phyloP scores from a whole-genome alignment of 208 protist genomes.

The Endotrypanum monterogeii region DNA sequence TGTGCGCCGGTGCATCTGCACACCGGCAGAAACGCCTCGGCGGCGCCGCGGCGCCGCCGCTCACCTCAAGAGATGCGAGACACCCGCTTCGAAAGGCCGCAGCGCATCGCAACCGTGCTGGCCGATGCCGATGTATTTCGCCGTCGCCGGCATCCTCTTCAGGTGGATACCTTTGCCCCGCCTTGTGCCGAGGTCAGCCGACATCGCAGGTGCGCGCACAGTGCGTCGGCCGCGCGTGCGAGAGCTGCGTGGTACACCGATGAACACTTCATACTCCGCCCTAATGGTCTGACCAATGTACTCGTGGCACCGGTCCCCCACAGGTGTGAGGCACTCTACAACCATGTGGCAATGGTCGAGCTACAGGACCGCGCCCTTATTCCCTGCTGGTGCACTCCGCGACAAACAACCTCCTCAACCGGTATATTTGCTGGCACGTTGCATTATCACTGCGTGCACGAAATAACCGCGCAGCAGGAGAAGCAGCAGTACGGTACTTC shows the following conservation, averaged over 20 bases:
- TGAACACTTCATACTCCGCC: slow-evolving; percentile 23
- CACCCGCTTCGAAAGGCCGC: slow-evolving; percentile 23
- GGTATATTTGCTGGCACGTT: slow-evolving; percentile 56
- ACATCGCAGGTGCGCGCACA: slow-evolving; percentile 11
- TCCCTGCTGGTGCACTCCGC: slow-evolving; percentile 85
- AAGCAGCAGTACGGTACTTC: slow-evolving; percentile 8
- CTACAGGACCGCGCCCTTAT: slow-evolving; percentile 31
- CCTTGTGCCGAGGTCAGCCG: slow-evolving; percentile 21
- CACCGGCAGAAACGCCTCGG: background rate
- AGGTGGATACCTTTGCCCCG: slow-evolving; percentile 20
- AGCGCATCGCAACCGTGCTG: slow-evolving; percentile 27
- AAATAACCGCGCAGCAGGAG: slow-evolving; percentile 18
- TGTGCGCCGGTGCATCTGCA: slow-evolving; percentile 13
- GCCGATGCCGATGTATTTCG: slow-evolving; percentile 33
- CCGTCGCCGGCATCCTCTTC: slow-evolving; percentile 17
- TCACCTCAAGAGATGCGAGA: slow-evolving; percentile 28
- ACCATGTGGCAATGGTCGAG: slow-evolving; percentile 30
- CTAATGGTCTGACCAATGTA: slow-evolving; percentile 26
- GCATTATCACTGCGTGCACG: slow-evolving; percentile 87
- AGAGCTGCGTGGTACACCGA: slow-evolving; percentile 19
- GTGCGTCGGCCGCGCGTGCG: slow-evolving; percentile 1
- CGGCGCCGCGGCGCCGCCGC: background rate
- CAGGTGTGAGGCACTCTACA: background rate
- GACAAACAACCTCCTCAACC: slow-evolving; percentile 34
- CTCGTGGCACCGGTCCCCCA: slow-evolving; percentile 26